Evolutionary conservation across 805 yeast genomes (phyloP).

Genomic region (Starmera dryadoides): DNA sequence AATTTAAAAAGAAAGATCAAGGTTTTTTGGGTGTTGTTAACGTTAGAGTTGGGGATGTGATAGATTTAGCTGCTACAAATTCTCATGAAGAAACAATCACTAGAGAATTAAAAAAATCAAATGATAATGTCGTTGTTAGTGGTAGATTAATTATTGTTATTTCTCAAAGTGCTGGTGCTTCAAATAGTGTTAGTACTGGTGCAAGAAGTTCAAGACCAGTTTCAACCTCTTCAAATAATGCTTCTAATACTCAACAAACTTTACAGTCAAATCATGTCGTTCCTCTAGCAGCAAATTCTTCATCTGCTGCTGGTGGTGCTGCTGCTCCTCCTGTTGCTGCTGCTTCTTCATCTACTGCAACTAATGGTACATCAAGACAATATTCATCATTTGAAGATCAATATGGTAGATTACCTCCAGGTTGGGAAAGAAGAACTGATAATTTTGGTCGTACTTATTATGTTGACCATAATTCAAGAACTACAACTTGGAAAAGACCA

Average conservation of each 20-base stretch:
- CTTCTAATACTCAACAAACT: slow-evolving; percentile 11
- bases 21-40: slow-evolving; percentile 97
- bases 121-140: slow-evolving; percentile 86
- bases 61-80: slow-evolving; percentile 46
- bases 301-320: slow-evolving; percentile 8
- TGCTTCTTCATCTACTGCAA: slow-evolving; percentile 19
- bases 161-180: slow-evolving; percentile 33
- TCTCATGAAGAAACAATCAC: slow-evolving; percentile 77
- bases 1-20: slow-evolving; percentile 96
- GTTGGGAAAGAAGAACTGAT: slow-evolving; percentile 99
- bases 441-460: slow-evolving; percentile 95
- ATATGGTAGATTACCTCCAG: slow-evolving; percentile 92
- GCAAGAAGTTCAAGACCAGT: slow-evolving; percentile 18
- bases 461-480: slow-evolving; percentile 95
- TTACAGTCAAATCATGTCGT: slow-evolving; percentile 11
- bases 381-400: slow-evolving; percentile 96
- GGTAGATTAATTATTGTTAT: slow-evolving; percentile 83
- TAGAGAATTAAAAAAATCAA: slow-evolving; percentile 84
- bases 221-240: slow-evolving; percentile 7
- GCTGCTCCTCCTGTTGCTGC: slow-evolving; percentile 15
- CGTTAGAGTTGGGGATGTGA: slow-evolving; percentile 80
- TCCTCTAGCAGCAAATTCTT: slow-evolving; percentile 15
- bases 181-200: slow-evolving; percentile 11
- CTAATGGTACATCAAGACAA: slow-evolving; percentile 36
- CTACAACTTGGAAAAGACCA: slow-evolving; percentile 99